phyloP scores from a whole-genome alignment of 352 stramenopile species.

The Globisporangium acanthophoron region DNA sequence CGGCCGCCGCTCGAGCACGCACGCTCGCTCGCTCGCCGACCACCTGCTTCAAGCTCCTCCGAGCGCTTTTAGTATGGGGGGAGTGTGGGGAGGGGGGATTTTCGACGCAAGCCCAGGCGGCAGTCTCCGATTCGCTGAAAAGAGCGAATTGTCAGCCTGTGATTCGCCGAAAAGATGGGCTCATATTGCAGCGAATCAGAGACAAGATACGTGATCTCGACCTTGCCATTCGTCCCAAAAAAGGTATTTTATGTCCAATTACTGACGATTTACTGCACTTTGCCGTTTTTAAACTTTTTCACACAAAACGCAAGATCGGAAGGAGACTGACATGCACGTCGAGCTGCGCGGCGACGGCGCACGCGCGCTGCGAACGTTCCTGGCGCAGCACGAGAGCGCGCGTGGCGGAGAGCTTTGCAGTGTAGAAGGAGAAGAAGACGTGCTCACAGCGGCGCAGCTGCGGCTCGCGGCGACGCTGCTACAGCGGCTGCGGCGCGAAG shows the following conservation, averaged over 20 bases:
- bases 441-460: constrained; percentile 8
- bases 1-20: too few species aligned
- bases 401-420: background rate
- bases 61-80: background rate
- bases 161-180: background rate
- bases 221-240: background rate
- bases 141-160: background rate
- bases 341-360: constrained; percentile 24
- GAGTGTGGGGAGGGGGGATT: background rate
- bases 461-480: constrained; percentile 7
- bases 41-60: background rate
- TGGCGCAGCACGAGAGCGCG: constrained; percentile 8
- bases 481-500: background rate
- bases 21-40: too few species aligned
- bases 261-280: too few species aligned
- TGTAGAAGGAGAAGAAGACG: background rate
- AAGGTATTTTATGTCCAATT: too few species aligned
- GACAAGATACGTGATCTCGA: background rate
- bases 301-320: background rate
- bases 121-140: constrained; percentile 2
- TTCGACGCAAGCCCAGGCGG: background rate
- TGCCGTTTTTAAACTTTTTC: background rate
- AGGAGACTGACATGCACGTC: constrained; percentile 1
- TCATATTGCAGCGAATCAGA: background rate
- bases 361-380: constrained; percentile 21